Base-by-base conservation (phyloP, 2,329 filamentous ascomycete species). In the Monilinia fructicola region DNA sequence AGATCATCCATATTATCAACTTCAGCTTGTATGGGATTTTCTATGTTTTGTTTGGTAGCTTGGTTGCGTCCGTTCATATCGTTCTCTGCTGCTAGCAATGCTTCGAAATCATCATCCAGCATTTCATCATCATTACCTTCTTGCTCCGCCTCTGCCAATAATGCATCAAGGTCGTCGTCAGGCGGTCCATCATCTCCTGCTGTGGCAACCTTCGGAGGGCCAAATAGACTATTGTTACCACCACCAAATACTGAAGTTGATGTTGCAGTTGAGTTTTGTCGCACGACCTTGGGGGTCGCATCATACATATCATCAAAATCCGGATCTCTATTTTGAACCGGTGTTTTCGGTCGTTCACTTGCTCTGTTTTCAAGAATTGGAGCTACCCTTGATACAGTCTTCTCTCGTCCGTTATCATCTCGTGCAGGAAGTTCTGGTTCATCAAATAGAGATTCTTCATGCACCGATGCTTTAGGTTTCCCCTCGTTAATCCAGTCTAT, bases 401-500 rank as follows among this genome's bases (percentile, higher is more conserved):
- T 68, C 52, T 67, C 69, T 54, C 76, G 71, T 0, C 72, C 71
- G 44, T 73, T 72, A 26, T 74, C 71, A 42, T 76, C 71, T 69
- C 74, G 69, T 28, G 72, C 61, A 58, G 70, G 71, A 23, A 70
- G 67, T 54, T 58, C 59, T 6, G 73, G 71, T 11, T 76, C 73
- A 21, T 74, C 71, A 42, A 71, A 72, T 64, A 74, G 18, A 9
- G 71, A 69, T 16, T 77, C 75, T 0, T 77, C 77, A 7, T 71
- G 64, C 52, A 69, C 69, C 52, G 64, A 65, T 18, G 65, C 64
- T 56, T 79, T 84, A 0, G 87, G 86, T 71, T 85, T 90, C 11
- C 84, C 82, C 76, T 96, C 91, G 66, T 94, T 86, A 71, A 98
- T 94, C 90, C 92, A 96, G 69, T 90, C 87, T 76, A 86, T 86